Conservation (phyloP, 2,329 filamentous ascomycete genomes). For the Blastomyces parvus region DNA sequence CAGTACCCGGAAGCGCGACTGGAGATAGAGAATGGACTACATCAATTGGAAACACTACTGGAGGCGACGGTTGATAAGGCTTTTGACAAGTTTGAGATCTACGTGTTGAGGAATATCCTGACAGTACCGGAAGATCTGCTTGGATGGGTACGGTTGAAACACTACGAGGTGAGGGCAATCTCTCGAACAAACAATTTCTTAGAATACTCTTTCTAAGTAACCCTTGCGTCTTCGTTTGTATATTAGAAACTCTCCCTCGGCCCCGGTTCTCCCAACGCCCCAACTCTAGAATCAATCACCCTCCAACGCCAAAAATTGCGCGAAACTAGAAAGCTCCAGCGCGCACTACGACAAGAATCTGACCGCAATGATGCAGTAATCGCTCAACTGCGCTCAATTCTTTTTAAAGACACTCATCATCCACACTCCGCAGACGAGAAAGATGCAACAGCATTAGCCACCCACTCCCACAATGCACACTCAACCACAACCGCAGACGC, state of each 20-base stretch:
- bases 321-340: constrained; percentile 68
- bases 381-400: constrained; percentile 50
- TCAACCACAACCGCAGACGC: constrained; percentile 12
- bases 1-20: constrained; percentile 45
- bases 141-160: constrained; percentile 68
- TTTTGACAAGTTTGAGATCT: constrained; percentile 82
- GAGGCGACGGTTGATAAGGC: constrained; percentile 74
- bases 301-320: constrained; percentile 63
- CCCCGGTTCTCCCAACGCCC: constrained; percentile 30
- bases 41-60: constrained; percentile 72
- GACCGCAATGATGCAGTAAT: constrained; percentile 64
- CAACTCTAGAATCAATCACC: constrained; percentile 59
- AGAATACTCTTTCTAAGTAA: background rate
- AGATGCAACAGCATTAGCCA: constrained; percentile 7
- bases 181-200: background rate
- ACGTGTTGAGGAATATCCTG: constrained; percentile 76
- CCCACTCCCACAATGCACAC: background rate
- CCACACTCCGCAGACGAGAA: constrained; percentile 12
- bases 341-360: constrained; percentile 59
- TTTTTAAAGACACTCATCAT: constrained; percentile 28
- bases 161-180: constrained; percentile 58
- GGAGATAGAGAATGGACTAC: constrained; percentile 82
- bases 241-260: constrained; percentile 31
- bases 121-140: constrained; percentile 61
- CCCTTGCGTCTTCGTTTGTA: background rate